Percentiles rank a stretch among this genome's conserved stretches.
These are phyloP conservation scores for Biscogniauxia marginata DNA, from an alignment of 2,329 filamentous ascomycete genomes.

Conservation along the genomic window DNA sequence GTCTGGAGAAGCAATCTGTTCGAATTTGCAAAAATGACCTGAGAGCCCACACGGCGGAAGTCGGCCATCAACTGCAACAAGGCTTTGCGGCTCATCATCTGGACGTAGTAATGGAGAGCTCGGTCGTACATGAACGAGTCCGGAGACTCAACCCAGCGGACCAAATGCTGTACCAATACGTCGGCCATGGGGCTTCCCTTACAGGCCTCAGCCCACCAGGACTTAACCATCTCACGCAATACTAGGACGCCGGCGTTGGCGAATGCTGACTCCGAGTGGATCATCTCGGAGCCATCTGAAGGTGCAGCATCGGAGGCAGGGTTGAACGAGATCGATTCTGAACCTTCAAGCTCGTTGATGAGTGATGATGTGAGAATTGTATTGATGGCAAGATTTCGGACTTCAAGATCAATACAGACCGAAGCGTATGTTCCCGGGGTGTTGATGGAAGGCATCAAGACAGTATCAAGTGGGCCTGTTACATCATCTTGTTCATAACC, in stretches of 20 bases:
- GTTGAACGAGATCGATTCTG: conserved; percentile 83
- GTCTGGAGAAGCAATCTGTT: conserved; percentile 91
- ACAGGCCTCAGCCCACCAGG: conserved; percentile 96
- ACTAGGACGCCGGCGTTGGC: conserved; percentile 88
- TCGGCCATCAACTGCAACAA: conserved; percentile 97
- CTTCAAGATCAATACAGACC: conserved; percentile 91
- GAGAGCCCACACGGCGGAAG: conserved; percentile 90
- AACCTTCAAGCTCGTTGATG: conserved; percentile 92
- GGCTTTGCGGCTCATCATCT: conserved; percentile 97
- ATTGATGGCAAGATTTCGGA: conserved; percentile 95
- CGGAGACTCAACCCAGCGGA: conserved; percentile 94
- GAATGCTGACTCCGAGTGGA: conserved; percentile 87
- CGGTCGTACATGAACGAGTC: conserved; percentile 94
- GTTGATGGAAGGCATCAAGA: conserved; percentile 91
- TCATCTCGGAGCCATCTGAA: conserved; percentile 63
- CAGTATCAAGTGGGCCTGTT: conserved; percentile 74
- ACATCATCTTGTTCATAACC: conserved; percentile 94
- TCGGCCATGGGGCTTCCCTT: conserved; percentile 92
- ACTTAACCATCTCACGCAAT: conserved; percentile 95
- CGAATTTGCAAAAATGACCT: conserved; percentile 91
- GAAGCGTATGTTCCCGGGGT: conserved; percentile 92
- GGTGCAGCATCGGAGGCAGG: conserved; percentile 63
- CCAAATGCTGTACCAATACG: conserved; percentile 93
- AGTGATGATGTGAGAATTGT: conserved; percentile 95
- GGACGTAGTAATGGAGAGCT: conserved; percentile 93